A percentile compares a stretch with the other conserved stretches of the same genome.
These are phyloP conservation scores for Talinum fruticosum DNA, from an alignment of 148 eudicot genomes.

Conservation along the genomic window DNA sequence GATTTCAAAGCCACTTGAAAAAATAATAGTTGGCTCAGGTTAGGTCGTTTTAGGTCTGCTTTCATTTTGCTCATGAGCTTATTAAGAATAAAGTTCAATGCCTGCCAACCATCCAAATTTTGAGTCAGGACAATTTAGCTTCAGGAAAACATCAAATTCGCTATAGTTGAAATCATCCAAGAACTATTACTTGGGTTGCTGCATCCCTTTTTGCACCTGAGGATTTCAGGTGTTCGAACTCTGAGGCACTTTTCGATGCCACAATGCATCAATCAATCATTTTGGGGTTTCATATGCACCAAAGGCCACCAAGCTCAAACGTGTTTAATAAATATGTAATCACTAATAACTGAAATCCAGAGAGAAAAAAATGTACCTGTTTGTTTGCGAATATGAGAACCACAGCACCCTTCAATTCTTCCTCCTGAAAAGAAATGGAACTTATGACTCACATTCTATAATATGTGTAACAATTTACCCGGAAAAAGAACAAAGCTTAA, in stretches of 20 bases:
- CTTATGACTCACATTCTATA: slow-evolving; percentile 2
- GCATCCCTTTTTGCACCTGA: background rate
- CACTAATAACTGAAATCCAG: background rate
- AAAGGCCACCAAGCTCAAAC: background rate
- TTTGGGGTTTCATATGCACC: background rate
- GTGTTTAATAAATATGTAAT: background rate
- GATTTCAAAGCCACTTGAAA: too few relatives aligned
- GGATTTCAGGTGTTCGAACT: background rate
- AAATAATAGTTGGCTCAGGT: too few relatives aligned
- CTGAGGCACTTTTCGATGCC: background rate
- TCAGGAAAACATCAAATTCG: background rate
- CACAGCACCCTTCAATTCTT: slow-evolving; percentile 92
- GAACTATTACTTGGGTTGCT: background rate
- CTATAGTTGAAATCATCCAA: background rate
- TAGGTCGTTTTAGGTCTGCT: background rate
- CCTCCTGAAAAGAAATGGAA: slow-evolving; percentile 63
- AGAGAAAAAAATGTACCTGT: slow-evolving; percentile 51
- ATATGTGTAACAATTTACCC: background rate
- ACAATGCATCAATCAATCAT: background rate
- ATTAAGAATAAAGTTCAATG: background rate
- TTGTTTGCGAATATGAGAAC: slow-evolving; percentile 93
- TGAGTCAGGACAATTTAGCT: background rate
- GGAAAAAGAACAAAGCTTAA: too few relatives aligned
- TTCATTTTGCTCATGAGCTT: background rate
- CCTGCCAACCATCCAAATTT: background rate